phyloP scores from a whole-genome alignment of 345 rosid species.

The Excoecaria agallocha region DNA sequence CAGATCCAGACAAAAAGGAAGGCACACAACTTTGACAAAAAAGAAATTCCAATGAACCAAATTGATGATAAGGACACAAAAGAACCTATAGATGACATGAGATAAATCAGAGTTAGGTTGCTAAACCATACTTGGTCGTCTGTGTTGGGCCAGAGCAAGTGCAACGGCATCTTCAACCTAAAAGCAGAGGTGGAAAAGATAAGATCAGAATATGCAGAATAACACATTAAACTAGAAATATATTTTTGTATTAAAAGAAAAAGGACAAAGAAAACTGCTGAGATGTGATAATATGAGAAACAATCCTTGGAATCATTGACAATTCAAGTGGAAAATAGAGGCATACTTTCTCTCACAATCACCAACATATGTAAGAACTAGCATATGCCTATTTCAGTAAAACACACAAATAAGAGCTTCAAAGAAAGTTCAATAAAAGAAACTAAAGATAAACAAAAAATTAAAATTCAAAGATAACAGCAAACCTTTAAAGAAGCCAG shows the following conservation, averaged over 20 bases:
- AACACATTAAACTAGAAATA: not conserved
- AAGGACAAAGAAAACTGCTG: not conserved
- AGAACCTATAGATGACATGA: not conserved
- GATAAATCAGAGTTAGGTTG: slow-evolving; percentile 49
- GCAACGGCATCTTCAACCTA: slow-evolving; percentile 93
- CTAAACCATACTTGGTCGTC: slow-evolving; percentile 54
- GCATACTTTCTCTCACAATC: not conserved
- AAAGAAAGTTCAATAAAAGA: slow-evolving; percentile 8
- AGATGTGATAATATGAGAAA: not conserved
- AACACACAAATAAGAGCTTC: not conserved
- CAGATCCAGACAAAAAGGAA: not conserved
- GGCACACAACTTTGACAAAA: not conserved
- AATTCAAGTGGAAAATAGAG: not conserved
- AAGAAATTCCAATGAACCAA: not conserved
- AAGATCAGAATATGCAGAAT: not conserved
- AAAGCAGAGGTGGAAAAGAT: slow-evolving; percentile 12
- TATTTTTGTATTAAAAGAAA: no score
- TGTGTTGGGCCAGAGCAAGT: slow-evolving; percentile 60
- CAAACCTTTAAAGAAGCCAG: slow-evolving; percentile 84
- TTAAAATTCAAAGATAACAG: slow-evolving; percentile 3
- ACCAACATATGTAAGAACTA: not conserved
- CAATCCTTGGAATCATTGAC: not conserved
- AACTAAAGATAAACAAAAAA: not conserved
- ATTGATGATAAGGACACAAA: not conserved
- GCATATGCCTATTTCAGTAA: not conserved